Conservation (phyloP, 495 filamentous ascomycete species). For the Darksidea phi region DNA sequence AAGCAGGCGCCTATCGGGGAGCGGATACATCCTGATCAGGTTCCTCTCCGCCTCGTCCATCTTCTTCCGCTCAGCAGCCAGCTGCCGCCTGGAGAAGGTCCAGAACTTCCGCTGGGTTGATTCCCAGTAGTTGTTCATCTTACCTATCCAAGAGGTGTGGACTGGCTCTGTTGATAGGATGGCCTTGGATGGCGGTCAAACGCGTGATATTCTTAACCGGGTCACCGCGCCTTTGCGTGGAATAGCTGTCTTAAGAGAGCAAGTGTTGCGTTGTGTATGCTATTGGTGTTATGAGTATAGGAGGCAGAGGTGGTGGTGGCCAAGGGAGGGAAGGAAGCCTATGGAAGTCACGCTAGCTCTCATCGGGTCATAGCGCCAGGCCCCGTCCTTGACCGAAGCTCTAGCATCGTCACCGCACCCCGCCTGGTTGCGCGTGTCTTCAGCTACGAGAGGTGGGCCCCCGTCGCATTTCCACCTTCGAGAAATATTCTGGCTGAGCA, state of each 20-base stretch:
- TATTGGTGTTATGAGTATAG: neutral
- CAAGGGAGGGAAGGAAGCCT: no score
- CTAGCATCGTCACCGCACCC: neutral
- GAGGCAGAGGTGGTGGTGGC: no score
- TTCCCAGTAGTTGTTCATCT: conserved; percentile 75
- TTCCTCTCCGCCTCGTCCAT: conserved; percentile 71
- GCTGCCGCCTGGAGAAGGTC: conserved; percentile 79
- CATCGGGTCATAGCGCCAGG: neutral
- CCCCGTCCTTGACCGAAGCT: neutral
- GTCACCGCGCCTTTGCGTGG: no score
- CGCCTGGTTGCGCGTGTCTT: neutral
- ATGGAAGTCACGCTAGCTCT: neutral
- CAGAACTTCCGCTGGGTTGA: conserved; percentile 87
- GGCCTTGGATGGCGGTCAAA: no score
- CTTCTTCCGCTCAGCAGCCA: conserved; percentile 67
- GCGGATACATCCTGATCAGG: conserved; percentile 71
- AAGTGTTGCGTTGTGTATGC: no score
- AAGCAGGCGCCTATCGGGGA: conserved; percentile 77
- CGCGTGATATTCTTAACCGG: no score
- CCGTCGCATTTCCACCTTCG: neutral
- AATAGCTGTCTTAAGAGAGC: no score
- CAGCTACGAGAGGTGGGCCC: neutral
- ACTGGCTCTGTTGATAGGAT: no score
- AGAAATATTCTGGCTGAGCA: no score
- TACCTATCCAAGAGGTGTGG: no score